Evolutionary conservation across 1,284 basidiomycete species (phyloP).

Genomic region (Trichosporon sp.): DNA sequence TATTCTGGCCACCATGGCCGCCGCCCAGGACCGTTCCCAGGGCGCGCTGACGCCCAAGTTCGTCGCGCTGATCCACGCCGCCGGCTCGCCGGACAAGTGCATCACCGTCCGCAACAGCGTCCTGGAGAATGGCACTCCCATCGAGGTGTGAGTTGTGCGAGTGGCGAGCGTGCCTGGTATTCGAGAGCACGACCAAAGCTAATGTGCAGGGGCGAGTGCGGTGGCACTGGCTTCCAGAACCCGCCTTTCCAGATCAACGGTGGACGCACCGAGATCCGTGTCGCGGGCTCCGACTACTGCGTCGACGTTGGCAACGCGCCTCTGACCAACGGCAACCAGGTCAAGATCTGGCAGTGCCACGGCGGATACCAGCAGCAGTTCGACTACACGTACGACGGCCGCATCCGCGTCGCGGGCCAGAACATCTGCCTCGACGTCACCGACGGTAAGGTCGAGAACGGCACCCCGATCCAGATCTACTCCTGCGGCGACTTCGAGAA

Average conservation of each 20-base stretch:
- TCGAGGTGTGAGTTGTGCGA: neutral
- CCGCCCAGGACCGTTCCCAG: neutral
- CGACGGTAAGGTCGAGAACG: neutral
- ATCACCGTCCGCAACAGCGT: neutral
- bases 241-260: neutral
- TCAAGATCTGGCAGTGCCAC: slow-evolving; percentile 3
- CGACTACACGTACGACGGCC: neutral
- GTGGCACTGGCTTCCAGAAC: neutral
- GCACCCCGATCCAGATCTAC: neutral
- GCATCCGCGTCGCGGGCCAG: neutral
- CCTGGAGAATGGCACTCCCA: neutral
- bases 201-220: neutral
- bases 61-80: neutral
- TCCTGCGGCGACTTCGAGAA: neutral
- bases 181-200: neutral
- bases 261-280: neutral
- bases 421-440: neutral
- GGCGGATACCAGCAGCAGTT: slow-evolving; percentile 2
- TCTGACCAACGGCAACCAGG: neutral
- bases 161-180: no score
- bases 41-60: neutral
- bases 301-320: neutral
- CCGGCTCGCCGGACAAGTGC: neutral
- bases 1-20: neutral
- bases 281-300: neutral